phyloP scores from a whole-genome alignment of 1,139 yeast genomes.

The Yamadazyma atlantica region DNA sequence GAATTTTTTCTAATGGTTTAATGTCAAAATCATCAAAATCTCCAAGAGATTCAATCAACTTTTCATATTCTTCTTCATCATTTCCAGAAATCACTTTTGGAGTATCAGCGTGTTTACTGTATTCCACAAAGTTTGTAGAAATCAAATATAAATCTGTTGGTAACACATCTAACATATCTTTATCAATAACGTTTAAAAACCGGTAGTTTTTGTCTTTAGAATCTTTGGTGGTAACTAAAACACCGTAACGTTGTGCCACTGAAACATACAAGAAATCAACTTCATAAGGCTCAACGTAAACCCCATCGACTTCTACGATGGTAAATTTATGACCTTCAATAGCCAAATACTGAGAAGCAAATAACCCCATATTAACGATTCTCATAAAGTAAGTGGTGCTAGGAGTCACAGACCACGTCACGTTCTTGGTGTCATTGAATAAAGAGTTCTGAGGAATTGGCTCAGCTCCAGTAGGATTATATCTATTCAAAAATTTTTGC shows the following conservation, averaged over 20 bases:
- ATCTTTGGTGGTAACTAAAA: slow-evolving; percentile 68
- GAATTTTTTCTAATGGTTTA: slow-evolving; percentile 53
- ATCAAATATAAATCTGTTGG: slow-evolving; percentile 66
- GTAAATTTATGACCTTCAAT: slow-evolving; percentile 82
- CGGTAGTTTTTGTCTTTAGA: slow-evolving; percentile 64
- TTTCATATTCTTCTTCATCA: slow-evolving; percentile 12
- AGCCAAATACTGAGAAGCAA: slow-evolving; percentile 80
- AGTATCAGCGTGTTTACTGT: slow-evolving; percentile 43
- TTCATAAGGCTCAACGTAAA: slow-evolving; percentile 63
- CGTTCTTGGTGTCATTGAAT: slow-evolving; percentile 75
- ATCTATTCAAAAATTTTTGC: slow-evolving; percentile 58
- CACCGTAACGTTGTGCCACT: slow-evolving; percentile 77
- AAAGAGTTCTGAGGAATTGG: slow-evolving; percentile 83
- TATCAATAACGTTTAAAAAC: slow-evolving; percentile 75
- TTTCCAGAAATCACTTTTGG: slow-evolving; percentile 29
- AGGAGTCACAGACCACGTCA: slow-evolving; percentile 71
- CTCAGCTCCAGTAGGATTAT: slow-evolving; percentile 96
- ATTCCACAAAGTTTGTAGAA: slow-evolving; percentile 70
- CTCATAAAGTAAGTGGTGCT: slow-evolving; percentile 78
- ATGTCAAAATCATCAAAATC: slow-evolving; percentile 67
- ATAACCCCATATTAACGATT: slow-evolving; percentile 80
- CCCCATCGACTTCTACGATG: slow-evolving; percentile 83
- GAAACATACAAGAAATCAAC: slow-evolving; percentile 64
- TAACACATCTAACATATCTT: slow-evolving; percentile 70
- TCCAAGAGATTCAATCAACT: slow-evolving; percentile 41